Base-by-base conservation (phyloP, 2,329 filamentous ascomycete species). In the Hymenoscyphus infarciens region DNA sequence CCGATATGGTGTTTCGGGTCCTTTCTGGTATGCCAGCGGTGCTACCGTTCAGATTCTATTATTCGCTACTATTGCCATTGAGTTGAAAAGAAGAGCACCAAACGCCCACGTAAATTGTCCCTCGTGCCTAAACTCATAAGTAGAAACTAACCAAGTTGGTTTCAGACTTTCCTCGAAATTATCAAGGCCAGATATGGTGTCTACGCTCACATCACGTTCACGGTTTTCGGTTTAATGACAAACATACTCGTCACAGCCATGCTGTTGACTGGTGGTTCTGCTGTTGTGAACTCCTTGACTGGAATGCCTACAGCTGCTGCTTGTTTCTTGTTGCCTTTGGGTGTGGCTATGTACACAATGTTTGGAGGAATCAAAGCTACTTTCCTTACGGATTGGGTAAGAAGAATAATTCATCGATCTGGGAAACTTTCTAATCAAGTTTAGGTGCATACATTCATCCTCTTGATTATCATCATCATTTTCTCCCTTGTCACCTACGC, bases 181-280 rank as follows among this genome's bases (percentile, higher is more conserved):
- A 90, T 96, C 71, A 84, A 85, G 63, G 91, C 91, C 25, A 84
- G 92, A 66, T 96, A 96, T 76, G 92, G 92, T 38, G 79, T 81
- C 5, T 72, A 78, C 25, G 87, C 90, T 0, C 92, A 97, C 72
- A 78, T 87, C 6, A 89, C 92, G 1, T 97, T 92, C 74, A 90
- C 92, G 67, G 81, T 89, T 1, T 96, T 96, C 67, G 91, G 89
- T 33, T 78, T 95, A 16, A 87, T 90, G 76, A 96, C 91, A 39
- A 93, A 95, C 71, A 90, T 96, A 52, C 82, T 96, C 4, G 92
- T 97, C 35, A 94, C 91, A 1, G 87, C 92, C 57, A 96, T 96
- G 92, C 78, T 97, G 57, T 83, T 97, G 65, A 92, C 92, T 19
- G 92, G 93, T 64, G 92, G 92, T 52, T 86, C 87, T 11, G 89